Evolutionary conservation across 257 asterid species (phyloP).

Genomic region (Solanum stenotomum): DNA sequence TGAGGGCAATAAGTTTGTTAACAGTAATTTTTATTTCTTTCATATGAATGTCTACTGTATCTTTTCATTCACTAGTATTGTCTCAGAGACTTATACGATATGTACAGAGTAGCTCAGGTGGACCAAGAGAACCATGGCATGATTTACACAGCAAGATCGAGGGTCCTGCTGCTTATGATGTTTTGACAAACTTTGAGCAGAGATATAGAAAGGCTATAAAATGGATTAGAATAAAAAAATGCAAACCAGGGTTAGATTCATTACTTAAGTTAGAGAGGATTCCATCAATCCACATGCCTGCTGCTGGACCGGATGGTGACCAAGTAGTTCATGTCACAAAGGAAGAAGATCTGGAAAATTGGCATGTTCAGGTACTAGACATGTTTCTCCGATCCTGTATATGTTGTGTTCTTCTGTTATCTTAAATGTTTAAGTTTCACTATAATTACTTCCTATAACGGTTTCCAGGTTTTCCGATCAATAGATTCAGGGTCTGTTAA

Average conservation of each 20-base stretch:
- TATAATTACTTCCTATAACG: not conserved
- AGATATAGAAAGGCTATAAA: constrained; percentile 82
- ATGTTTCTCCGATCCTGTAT: not conserved
- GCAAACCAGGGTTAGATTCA: constrained; percentile 65
- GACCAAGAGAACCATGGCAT: constrained; percentile 95
- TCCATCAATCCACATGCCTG: constrained; percentile 81
- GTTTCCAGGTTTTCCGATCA: constrained; percentile 79
- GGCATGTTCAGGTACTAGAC: constrained; percentile 83
- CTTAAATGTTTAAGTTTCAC: not conserved
- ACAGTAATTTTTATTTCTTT: not conserved
- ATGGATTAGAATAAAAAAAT: constrained; percentile 68
- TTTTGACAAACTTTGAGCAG: constrained; percentile 92
- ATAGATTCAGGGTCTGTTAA: constrained; percentile 92
- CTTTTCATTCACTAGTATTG: not conserved
- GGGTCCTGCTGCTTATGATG: constrained; percentile 97
- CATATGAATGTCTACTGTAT: not conserved
- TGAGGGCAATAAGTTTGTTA: not conserved
- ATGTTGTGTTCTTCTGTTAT: not conserved
- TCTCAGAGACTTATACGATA: not conserved
- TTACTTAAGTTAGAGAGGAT: constrained; percentile 71
- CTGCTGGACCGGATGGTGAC: constrained; percentile 42
- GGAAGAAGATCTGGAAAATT: constrained; percentile 76
- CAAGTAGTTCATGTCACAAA: constrained; percentile 53
- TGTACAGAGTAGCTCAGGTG: constrained; percentile 5
- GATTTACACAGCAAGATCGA: constrained; percentile 92